Conservation (phyloP, 202 grass and related monocot genomes). For the Panicum hallii region DNA sequence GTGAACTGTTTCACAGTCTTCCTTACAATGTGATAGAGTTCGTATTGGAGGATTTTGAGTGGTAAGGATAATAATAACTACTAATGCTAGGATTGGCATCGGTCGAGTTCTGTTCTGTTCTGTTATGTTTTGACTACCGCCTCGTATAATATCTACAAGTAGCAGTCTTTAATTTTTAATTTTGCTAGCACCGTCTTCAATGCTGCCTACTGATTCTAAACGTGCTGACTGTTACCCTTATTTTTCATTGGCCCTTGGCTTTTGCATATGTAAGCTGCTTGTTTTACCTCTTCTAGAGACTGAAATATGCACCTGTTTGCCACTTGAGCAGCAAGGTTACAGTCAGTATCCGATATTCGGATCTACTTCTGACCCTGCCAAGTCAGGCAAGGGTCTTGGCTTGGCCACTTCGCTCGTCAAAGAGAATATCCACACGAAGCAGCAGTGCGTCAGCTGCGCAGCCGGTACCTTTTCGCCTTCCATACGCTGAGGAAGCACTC, state of each 20-base stretch:
- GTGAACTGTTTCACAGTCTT: conserved; percentile 81
- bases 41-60: conserved; percentile 88
- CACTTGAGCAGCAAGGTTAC: conserved; percentile 82
- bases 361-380: conserved; percentile 71
- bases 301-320: conserved; percentile 22
- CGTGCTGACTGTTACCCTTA: not conserved
- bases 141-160: not conserved
- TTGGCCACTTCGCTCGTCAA: conserved; percentile 78
- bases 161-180: conserved; percentile 19
- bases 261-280: not conserved
- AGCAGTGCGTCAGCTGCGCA: conserved; percentile 46
- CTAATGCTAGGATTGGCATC: not conserved
- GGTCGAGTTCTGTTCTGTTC: not conserved
- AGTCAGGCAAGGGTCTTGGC: conserved; percentile 87
- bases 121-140: not conserved
- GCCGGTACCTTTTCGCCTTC: conserved; percentile 68
- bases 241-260: not conserved
- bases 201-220: not conserved
- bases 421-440: conserved; percentile 57
- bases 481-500: conserved; percentile 82
- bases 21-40: conserved; percentile 92
- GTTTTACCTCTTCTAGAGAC: not conserved
- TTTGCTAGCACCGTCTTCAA: conserved; percentile 21
- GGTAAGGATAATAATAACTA: conserved; percentile 53
- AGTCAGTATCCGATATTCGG: conserved; percentile 79